These are phyloP conservation scores for Cytospora leucostoma DNA, from an alignment of 2,329 filamentous ascomycete genomes.

Conservation along the genomic window DNA sequence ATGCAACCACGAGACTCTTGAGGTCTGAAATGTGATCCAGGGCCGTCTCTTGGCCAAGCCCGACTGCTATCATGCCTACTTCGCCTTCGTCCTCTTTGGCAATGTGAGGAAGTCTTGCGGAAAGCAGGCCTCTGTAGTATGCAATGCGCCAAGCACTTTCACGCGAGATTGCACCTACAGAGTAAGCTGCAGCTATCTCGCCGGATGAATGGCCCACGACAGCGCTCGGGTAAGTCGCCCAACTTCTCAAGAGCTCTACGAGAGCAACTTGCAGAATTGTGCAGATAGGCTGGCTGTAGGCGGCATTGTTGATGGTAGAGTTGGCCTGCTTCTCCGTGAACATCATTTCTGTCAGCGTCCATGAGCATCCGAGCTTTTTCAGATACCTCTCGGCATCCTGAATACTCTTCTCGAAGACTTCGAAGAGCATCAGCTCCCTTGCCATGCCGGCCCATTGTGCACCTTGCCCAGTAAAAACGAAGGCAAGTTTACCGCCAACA, in stretches of 20 bases:
- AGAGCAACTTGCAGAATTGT: conserved; percentile 41
- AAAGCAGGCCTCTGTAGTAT: conserved; percentile 33
- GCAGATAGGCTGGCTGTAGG: conserved; percentile 34
- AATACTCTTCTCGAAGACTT: conserved; percentile 30
- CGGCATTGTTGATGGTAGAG: conserved; percentile 31
- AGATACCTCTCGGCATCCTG: conserved; percentile 30
- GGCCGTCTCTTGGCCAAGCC: conserved; percentile 8
- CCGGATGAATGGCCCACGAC: conserved; percentile 40
- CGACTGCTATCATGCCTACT: conserved; percentile 27
- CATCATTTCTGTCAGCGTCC: conserved; percentile 35
- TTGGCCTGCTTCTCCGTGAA: conserved; percentile 21
- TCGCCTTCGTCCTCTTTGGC: conserved; percentile 15
- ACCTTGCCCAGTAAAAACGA: conserved; percentile 38
- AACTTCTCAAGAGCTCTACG: conserved; percentile 34
- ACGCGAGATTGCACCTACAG: conserved; percentile 30
- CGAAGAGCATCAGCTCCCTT: conserved; percentile 29
- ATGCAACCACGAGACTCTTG: conserved; percentile 47
- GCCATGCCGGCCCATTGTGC: conserved; percentile 37
- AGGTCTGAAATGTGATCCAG: conserved; percentile 14
- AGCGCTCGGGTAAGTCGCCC: conserved; percentile 31
- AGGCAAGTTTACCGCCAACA: conserved; percentile 5
- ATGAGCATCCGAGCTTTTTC: conserved; percentile 31
- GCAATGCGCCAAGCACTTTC: conserved; percentile 29
- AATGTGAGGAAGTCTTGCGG: conserved; percentile 26
- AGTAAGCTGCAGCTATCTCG: conserved; percentile 39